A percentile compares a stretch with the other conserved stretches of the same genome.
phyloP scores from a whole-genome alignment of 257 asterid species.

The Pogostemon cablin region DNA sequence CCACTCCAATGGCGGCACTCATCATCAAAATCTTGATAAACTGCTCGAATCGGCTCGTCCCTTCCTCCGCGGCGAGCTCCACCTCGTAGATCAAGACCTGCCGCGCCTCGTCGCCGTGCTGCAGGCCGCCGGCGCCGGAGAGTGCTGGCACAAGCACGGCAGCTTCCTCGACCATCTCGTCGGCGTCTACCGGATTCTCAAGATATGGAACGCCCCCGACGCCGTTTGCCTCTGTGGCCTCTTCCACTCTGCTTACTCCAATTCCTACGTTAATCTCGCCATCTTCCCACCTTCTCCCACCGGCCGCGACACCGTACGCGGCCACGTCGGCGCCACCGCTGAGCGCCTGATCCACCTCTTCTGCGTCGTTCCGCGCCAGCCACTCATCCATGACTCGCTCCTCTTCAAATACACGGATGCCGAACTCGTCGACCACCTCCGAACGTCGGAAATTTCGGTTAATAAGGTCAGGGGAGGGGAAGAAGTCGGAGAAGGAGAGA shows the following conservation, averaged over 20 bases:
- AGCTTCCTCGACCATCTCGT: conserved; percentile 74
- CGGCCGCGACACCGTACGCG: conserved; percentile 74
- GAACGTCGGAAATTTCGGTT: conserved; percentile 49
- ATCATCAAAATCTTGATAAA: not conserved
- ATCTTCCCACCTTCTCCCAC: conserved; percentile 74
- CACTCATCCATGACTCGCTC: conserved; percentile 59
- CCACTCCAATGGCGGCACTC: not conserved
- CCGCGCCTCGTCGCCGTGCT: conserved; percentile 47
- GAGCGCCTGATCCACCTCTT: conserved; percentile 76
- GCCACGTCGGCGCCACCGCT: conserved; percentile 70
- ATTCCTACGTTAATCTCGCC: conserved; percentile 84
- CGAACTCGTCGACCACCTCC: conserved; percentile 68
- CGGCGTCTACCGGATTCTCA: conserved; percentile 71
- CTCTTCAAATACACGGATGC: conserved; percentile 60
- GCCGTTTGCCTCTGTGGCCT: conserved; percentile 81
- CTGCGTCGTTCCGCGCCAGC: conserved; percentile 82
- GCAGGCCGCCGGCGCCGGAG: conserved; percentile 67
- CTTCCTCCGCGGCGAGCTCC: conserved; percentile 73
- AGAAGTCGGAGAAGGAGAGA: conserved; percentile 29
- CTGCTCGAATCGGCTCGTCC: conserved; percentile 68
- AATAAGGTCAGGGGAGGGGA: conserved; percentile 37
- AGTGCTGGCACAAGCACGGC: conserved; percentile 94
- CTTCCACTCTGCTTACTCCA: conserved; percentile 94
- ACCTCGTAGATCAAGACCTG: conserved; percentile 48
- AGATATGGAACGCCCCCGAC: conserved; percentile 75